These are phyloP conservation scores for Bruguiera sexangula DNA, from an alignment of 345 rosid species.

Conservation along the genomic window DNA sequence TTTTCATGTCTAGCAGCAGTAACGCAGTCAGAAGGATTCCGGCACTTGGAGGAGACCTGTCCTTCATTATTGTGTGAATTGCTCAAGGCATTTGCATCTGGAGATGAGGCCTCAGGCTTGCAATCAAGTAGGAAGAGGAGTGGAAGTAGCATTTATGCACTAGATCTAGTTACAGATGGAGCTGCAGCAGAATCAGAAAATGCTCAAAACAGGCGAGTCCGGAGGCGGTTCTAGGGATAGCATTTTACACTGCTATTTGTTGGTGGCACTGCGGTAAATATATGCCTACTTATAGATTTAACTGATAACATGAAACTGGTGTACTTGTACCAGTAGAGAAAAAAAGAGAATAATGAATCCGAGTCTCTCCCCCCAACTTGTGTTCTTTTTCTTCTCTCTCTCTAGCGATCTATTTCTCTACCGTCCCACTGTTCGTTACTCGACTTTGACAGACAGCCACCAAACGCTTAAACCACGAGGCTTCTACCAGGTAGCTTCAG, in stretches of 20 bases:
- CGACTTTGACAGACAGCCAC: no score
- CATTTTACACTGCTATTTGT: background rate
- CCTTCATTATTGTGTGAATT: constrained; percentile 77
- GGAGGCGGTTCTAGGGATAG: no score
- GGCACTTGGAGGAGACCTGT: constrained; percentile 80
- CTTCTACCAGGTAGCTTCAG: no score
- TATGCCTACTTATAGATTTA: background rate
- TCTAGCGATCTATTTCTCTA: no score
- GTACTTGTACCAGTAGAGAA: no score
- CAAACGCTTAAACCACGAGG: no score
- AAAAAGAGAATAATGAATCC: no score
- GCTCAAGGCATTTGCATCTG: constrained; percentile 63
- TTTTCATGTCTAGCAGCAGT: constrained; percentile 51
- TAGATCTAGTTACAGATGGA: constrained; percentile 39
- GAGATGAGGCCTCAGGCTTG: constrained; percentile 52
- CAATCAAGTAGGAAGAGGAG: constrained; percentile 68
- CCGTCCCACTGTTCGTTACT: no score
- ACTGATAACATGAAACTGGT: background rate
- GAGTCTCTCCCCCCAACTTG: no score
- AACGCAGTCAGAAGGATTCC: constrained; percentile 92
- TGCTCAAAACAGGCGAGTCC: constrained; percentile 15
- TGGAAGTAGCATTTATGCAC: constrained; percentile 64
- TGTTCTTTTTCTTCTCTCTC: no score
- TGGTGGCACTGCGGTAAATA: background rate
- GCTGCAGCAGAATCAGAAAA: constrained; percentile 35